Percentiles rank a stretch among this genome's conserved stretches.
These are phyloP conservation scores for Ambrosia hybrid DNA, from an alignment of 140 eudicot species.

Conservation along the genomic window DNA sequence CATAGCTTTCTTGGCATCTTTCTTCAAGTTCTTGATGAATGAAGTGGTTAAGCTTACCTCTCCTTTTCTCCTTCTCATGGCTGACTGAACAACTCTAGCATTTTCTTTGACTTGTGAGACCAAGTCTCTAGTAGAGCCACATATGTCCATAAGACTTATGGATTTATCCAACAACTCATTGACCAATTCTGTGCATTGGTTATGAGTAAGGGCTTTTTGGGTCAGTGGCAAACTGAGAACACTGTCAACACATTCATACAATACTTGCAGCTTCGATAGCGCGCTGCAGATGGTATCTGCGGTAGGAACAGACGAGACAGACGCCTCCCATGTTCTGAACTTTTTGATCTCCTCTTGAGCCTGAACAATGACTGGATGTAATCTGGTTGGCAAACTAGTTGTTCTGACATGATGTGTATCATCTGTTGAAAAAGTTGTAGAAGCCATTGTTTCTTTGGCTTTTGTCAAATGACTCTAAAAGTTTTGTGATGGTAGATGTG, in stretches of 20 bases:
- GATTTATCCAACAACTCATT: conserved; percentile 51
- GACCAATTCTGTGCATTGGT: conserved; percentile 36
- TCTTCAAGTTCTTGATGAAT: conserved; percentile 52
- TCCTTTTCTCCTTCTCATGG: conserved; percentile 42
- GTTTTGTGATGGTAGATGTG: conserved; percentile 6
- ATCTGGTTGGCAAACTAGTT: conserved; percentile 52
- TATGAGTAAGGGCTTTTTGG: conserved; percentile 49
- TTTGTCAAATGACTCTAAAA: conserved; percentile 11
- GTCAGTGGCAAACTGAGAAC: conserved; percentile 51
- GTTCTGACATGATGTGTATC: conserved; percentile 44
- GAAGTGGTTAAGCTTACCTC: conserved; percentile 34
- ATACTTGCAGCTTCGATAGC: conserved; percentile 42
- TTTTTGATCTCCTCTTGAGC: conserved; percentile 49
- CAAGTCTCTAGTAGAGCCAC: conserved; percentile 44
- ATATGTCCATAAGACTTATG: conserved; percentile 46
- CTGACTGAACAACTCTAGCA: conserved; percentile 41
- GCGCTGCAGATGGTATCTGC: conserved; percentile 45
- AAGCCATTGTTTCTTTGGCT: conserved; percentile 35
- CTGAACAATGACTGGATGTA: conserved; percentile 44
- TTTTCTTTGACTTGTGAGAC: conserved; percentile 50
- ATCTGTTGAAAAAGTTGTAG: conserved; percentile 27
- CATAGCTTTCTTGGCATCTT: conserved; percentile 36
- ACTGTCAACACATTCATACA: conserved; percentile 47
- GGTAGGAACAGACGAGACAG: conserved; percentile 34
- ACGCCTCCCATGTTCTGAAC: conserved; percentile 34